phyloP scores from a whole-genome alignment of 148 eudicot genomes.

The Vaccinium macrocarpon region DNA sequence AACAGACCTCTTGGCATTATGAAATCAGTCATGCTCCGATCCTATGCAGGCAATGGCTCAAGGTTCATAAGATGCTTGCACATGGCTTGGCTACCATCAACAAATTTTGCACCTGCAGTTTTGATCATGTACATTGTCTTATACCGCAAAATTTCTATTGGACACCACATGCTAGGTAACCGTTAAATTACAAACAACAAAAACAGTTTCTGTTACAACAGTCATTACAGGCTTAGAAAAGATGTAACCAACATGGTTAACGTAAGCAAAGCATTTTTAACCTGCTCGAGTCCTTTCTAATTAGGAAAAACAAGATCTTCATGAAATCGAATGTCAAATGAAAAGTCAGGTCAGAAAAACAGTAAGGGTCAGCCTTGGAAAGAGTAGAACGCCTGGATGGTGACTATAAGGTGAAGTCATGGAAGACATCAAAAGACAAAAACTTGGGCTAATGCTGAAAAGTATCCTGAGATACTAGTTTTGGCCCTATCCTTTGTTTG shows the following conservation, averaged over 20 bases:
- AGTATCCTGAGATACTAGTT: constrained; percentile 38
- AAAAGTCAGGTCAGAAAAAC: neutral
- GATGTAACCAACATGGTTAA: neutral
- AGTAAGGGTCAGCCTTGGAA: neutral
- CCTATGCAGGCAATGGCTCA: neutral
- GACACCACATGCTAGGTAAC: constrained; percentile 3
- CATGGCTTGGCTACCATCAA: neutral
- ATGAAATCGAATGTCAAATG: neutral
- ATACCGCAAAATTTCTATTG: neutral
- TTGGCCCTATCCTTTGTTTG: constrained; percentile 35
- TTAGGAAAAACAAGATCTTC: neutral
- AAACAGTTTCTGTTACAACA: neutral
- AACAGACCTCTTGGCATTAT: neutral
- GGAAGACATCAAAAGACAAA: neutral
- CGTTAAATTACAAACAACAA: neutral
- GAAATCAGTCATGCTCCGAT: neutral
- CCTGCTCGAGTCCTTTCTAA: neutral
- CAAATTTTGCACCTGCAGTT: neutral
- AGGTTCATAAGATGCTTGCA: neutral
- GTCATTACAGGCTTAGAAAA: neutral
- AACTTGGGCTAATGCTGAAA: constrained; percentile 18
- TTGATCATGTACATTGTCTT: neutral
- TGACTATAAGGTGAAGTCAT: neutral
- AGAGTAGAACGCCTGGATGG: neutral
- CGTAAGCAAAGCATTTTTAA: neutral